Conservation (phyloP, 352 stramenopile genomes). For the Aphanomyces invadans region DNA sequence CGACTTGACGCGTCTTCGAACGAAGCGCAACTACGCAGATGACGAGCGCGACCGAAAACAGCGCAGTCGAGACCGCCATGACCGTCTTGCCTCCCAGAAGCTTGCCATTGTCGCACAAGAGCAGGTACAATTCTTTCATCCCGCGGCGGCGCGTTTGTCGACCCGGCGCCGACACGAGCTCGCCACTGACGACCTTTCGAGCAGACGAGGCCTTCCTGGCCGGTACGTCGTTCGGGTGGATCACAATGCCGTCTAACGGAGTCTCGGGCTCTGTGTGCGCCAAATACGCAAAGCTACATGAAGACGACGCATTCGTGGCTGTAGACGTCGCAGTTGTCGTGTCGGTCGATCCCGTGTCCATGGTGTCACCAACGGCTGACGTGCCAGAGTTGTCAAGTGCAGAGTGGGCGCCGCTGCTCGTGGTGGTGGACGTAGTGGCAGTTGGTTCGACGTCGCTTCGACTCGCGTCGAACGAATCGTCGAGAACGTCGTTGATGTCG, state of each 20-base stretch:
- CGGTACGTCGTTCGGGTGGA: constrained; percentile 38
- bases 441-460: background rate
- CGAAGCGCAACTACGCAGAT: constrained; percentile 40
- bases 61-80: constrained; percentile 34
- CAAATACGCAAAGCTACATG: background rate
- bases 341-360: background rate
- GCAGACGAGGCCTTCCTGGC: too few relatives aligned
- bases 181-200: too few relatives aligned
- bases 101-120: constrained; percentile 1
- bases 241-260: background rate
- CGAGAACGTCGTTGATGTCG: background rate
- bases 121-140: constrained; percentile 21
- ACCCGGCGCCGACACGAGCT: constrained; percentile 31
- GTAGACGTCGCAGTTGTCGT: background rate
- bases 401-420: background rate
- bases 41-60: constrained; percentile 41
- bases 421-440: background rate
- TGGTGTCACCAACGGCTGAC: too few relatives aligned
- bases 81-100: constrained; percentile 3
- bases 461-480: background rate
- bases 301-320: background rate
- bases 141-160: background rate
- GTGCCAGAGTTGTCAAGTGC: background rate
- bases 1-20: constrained; percentile 35
- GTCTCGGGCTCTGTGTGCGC: background rate